A percentile compares a stretch with the other conserved stretches of the same genome.
phyloP scores from a whole-genome alignment of 352 stramenopile genomes.

The Albugo laibachii region DNA sequence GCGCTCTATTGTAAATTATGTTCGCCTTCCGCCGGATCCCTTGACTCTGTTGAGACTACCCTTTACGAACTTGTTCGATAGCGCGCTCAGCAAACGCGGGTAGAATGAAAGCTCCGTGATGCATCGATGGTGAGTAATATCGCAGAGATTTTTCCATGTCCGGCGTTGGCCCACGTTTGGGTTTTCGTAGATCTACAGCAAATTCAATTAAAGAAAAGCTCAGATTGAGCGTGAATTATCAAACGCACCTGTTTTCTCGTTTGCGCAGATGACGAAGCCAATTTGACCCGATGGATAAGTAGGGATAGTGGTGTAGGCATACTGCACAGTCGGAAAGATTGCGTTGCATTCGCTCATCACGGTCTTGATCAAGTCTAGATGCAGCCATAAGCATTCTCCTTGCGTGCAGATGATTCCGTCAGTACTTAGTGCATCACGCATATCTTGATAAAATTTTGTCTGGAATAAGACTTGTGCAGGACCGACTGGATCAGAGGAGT shows the following conservation, averaged over 20 bases:
- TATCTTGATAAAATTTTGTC: slow-evolving; percentile 88
- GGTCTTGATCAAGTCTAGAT: slow-evolving; percentile 92
- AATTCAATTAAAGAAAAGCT: too few species aligned
- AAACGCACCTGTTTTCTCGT: slow-evolving; percentile 24
- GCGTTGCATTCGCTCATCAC: slow-evolving; percentile 80
- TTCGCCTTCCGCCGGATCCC: neutral
- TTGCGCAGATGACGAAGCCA: slow-evolving; percentile 89
- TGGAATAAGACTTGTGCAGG: slow-evolving; percentile 91
- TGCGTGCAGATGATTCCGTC: slow-evolving; percentile 79
- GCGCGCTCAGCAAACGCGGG: slow-evolving; percentile 85
- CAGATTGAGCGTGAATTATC: neutral
- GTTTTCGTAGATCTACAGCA: slow-evolving; percentile 11
- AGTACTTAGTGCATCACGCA: slow-evolving; percentile 78
- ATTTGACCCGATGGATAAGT: slow-evolving; percentile 99
- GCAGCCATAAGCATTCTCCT: slow-evolving; percentile 97
- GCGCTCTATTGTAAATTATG: neutral
- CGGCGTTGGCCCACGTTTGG: slow-evolving; percentile 35
- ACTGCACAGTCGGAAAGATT: slow-evolving; percentile 92
- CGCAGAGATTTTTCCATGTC: slow-evolving; percentile 56
- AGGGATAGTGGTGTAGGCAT: slow-evolving; percentile 97
- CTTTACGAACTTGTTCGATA: slow-evolving; percentile 62
- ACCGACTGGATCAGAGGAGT: slow-evolving; percentile 91
- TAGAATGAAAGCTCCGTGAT: slow-evolving; percentile 93
- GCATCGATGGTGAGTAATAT: slow-evolving; percentile 91
- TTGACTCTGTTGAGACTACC: slow-evolving; percentile 8